A percentile compares a stretch with the other conserved stretches of the same genome.
These are phyloP conservation scores for Coccomyxa sp. DNA, from an alignment of 139 green algal species.

Conservation along the genomic window DNA sequence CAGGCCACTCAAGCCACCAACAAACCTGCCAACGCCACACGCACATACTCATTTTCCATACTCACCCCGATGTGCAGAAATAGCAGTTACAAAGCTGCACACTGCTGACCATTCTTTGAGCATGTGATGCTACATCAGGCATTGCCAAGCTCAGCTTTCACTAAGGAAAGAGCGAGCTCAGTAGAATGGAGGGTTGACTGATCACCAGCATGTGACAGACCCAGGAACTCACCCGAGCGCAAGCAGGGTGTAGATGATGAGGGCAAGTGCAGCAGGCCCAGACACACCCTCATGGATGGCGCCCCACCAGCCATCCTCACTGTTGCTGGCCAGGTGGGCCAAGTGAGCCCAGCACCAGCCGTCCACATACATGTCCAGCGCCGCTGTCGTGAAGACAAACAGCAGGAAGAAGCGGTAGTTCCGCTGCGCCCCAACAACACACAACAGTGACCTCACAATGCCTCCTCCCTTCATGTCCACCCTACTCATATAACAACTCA, in stretches of 20 bases:
- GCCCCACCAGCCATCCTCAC: slow-evolving; percentile 1
- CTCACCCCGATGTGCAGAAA: not conserved
- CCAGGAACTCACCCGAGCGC: slow-evolving; percentile 52
- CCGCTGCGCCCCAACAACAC: slow-evolving; percentile 48
- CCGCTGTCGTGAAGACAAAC: slow-evolving; percentile 83
- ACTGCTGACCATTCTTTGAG: not conserved
- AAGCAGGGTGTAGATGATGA: slow-evolving; percentile 74
- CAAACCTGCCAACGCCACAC: slow-evolving; percentile 60
- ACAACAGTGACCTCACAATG: not conserved
- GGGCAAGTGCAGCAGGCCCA: slow-evolving; percentile 46
- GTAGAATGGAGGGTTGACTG: too few relatives aligned
- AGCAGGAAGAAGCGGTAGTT: slow-evolving; percentile 98
- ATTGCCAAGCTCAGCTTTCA: too few relatives aligned
- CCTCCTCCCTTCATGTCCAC: not conserved
- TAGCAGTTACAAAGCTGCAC: not conserved
- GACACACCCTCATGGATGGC: slow-evolving; percentile 29
- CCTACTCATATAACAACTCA: not conserved
- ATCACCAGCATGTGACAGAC: too few relatives aligned
- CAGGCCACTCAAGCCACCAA: slow-evolving; percentile 86
- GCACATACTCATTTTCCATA: not conserved
- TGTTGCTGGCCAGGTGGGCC: not conserved
- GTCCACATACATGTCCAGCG: slow-evolving; percentile 82
- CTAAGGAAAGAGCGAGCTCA: too few relatives aligned
- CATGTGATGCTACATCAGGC: not conserved
- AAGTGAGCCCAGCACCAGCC: slow-evolving; percentile 58